These are phyloP conservation scores for Vinca minor DNA, from an alignment of 257 asterid species.

Conservation along the genomic window DNA sequence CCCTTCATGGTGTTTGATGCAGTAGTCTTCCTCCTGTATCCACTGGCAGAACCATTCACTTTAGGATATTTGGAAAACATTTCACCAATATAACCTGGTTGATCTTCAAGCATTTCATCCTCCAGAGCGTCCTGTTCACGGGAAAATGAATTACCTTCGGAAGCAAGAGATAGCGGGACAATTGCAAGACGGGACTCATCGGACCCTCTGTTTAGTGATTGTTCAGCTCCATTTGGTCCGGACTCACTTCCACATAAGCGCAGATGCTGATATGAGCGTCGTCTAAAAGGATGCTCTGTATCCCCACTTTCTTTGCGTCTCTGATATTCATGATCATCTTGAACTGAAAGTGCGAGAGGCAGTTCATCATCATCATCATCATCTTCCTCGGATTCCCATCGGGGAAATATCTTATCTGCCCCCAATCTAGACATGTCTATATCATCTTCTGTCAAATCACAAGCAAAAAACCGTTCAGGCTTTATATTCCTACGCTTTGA, in stretches of 20 bases:
- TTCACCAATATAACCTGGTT: constrained; percentile 36
- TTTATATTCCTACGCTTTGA: constrained; percentile 62
- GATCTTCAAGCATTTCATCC: constrained; percentile 31
- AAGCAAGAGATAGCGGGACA: constrained; percentile 24
- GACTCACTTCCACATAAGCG: constrained; percentile 15
- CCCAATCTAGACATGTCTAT: constrained; percentile 61
- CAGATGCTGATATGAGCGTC: constrained; percentile 16
- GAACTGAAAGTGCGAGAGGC: constrained; percentile 65
- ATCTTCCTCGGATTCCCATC: constrained; percentile 33
- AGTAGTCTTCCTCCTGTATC: constrained; percentile 32
- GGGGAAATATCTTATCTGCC: constrained; percentile 45
- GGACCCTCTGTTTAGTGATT: constrained; percentile 9
- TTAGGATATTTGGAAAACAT: constrained; percentile 48
- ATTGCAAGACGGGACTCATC: constrained; percentile 25
- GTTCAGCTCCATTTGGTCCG: constrained; percentile 18
- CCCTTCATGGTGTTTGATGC: constrained; percentile 39
- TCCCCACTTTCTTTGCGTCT: constrained; percentile 19
- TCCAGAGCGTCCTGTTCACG: constrained; percentile 23
- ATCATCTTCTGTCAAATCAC: constrained; percentile 62
- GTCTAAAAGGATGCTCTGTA: constrained; percentile 15
- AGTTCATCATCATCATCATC: constrained; percentile 18
- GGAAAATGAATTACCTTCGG: constrained; percentile 18
- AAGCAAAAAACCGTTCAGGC: constrained; percentile 73
- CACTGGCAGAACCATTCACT: constrained; percentile 41
- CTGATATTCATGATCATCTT: constrained; percentile 50